phyloP scores from a whole-genome alignment of 2,329 filamentous ascomycete species.

The Cladosporium sp. region DNA sequence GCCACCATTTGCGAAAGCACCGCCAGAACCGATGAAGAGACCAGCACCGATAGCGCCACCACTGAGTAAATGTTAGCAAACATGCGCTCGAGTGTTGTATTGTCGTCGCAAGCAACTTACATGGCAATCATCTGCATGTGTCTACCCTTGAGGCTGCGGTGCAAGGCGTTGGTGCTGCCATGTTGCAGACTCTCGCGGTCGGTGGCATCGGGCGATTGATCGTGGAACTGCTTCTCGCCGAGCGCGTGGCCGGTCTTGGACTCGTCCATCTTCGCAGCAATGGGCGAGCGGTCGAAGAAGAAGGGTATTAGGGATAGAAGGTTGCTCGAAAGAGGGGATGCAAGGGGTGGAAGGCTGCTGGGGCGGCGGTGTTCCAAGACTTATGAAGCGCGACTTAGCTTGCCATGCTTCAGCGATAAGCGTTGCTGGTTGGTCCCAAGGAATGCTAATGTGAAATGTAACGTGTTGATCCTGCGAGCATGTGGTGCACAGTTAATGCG shows the following conservation, averaged over 20 bases:
- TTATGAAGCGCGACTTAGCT: conserved; percentile 7
- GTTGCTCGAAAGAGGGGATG: not conserved
- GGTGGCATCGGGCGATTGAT: not conserved
- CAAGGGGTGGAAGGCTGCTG: not conserved
- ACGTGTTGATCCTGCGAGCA: not conserved
- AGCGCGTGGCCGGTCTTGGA: not conserved
- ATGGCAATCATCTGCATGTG: conserved; percentile 37
- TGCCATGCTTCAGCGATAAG: conserved; percentile 8
- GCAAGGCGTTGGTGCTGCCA: conserved; percentile 15
- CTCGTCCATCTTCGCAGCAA: not conserved
- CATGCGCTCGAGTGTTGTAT: not conserved
- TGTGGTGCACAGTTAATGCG: not conserved
- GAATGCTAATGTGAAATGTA: conserved; percentile 1
- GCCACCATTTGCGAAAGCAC: conserved; percentile 28
- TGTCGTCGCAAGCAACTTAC: conserved; percentile 1
- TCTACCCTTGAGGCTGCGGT: conserved; percentile 28
- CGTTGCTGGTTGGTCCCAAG: conserved; percentile 1
- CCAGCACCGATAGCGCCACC: conserved; percentile 29
- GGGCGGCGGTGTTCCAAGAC: not conserved
- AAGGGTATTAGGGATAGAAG: not conserved
- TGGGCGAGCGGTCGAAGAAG: not conserved
- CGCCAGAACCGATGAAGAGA: conserved; percentile 27
- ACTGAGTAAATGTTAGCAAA: not conserved
- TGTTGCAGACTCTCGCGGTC: not conserved
- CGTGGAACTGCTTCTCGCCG: conserved; percentile 8